phyloP scores from a whole-genome alignment of 1,139 yeast species.

The Entelexis paramagnoliae region DNA sequence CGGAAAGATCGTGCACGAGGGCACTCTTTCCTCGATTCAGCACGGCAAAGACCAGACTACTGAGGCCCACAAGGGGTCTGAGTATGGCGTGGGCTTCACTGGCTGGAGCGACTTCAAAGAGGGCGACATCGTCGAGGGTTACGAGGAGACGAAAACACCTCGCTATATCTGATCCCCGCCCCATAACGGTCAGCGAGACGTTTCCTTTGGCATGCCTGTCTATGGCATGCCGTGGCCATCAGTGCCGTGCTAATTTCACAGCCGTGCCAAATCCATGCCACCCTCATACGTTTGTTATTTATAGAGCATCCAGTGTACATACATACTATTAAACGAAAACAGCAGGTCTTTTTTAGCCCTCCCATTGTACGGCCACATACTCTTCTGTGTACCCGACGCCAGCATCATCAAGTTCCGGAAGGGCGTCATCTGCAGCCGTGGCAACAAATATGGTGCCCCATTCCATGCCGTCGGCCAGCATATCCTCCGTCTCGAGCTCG shows the following conservation, averaged over 20 bases:
- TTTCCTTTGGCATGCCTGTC: no score
- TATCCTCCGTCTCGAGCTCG: conserved; percentile 51
- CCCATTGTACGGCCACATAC: conserved; percentile 96
- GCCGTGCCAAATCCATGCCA: no score
- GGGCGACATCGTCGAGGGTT: conserved; percentile 69
- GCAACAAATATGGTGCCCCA: conserved; percentile 93
- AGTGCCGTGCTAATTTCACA: no score
- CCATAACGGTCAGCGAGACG: no score
- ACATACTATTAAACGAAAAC: not conserved
- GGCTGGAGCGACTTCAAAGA: conserved; percentile 58
- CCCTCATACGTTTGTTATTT: not conserved
- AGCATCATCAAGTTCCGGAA: conserved; percentile 47
- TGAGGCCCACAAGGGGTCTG: conserved; percentile 75
- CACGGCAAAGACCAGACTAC: conserved; percentile 71
- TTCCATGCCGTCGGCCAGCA: conserved; percentile 71
- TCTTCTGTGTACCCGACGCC: conserved; percentile 81
- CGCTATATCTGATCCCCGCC: conserved; percentile 45
- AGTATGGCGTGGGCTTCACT: conserved; percentile 71
- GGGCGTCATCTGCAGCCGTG: conserved; percentile 63
- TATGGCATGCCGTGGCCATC: no score
- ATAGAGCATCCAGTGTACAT: conserved; percentile 2
- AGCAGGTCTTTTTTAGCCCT: conserved; percentile 28
- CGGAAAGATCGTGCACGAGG: conserved; percentile 47
- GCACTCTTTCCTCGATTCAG: conserved; percentile 63
- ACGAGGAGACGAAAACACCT: conserved; percentile 58